Base-by-base conservation (phyloP, 352 stramenopile genomes). In the Pythium pectinolyticum region DNA sequence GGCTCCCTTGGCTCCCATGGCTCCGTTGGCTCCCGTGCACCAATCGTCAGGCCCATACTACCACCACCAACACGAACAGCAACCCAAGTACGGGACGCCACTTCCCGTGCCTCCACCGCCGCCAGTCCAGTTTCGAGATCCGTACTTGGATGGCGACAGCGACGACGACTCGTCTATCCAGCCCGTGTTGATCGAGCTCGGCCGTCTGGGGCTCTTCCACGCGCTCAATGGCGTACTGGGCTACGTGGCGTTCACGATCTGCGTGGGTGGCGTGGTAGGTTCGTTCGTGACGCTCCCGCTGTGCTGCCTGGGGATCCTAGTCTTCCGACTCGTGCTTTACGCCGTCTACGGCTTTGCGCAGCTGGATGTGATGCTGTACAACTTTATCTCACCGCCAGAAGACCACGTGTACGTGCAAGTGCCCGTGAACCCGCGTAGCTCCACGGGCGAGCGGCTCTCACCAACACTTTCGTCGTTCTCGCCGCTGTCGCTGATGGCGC, bases 401-500 rank as follows among this genome's bases (percentile, higher is more conserved):
- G 69, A 82, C 56, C 66, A 70, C 51, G 69, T 82, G 39, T 74
- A 75, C 43, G 59, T 73, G n/a, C 62, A 68, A 19, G 59, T 84
- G 22, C 62, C 70, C 17, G 55, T 52, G 14, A 61, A 82, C n/a
- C 56, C 70, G n/a, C 64, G 25, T 66, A 60, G 40, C 37, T 56
- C 75, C 25, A 73, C 66, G 37, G 74, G 74, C 32, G 68, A 75
- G 52, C 72, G 76, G 0, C 70, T 91, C 25, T 67, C 78, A 19
- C 74, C 80, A 9, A 74, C 61, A 19, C 64, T 91, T 17, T 50
- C 70, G 35, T 59, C 62, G 61, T 86, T 89, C 66, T 91, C 80
- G 24, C 80, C 78, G 53, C 40, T 87, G 32, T 86, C 80, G 27
- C 69, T 91, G 39, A 78, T 86, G 69, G 78, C 75, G 69, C 74